Evolutionary conservation across 225 moss, liverwort and hornwort species (phyloP), one percentile per base, ranked within the genome.

Genomic region (Sphagnum contortum): DNA sequence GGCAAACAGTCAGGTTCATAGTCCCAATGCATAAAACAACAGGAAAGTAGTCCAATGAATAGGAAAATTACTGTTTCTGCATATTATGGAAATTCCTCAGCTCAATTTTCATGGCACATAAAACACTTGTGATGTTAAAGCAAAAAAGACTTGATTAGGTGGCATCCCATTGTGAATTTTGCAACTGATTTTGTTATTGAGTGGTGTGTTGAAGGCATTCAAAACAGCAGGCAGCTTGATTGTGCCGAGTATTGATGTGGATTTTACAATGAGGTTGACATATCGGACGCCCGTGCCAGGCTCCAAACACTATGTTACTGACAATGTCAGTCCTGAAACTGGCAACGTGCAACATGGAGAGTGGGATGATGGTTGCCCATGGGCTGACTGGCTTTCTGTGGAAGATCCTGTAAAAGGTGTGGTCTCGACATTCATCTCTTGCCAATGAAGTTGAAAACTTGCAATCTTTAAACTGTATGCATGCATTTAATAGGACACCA

Each of bases 221-320:
- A 90, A 85, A 66, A 85, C 90, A 71, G 71, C 87, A 72, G 83
- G 78, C 61, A 87, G 86, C 78, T 75, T 88, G 72, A 78, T 71
- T 49, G 74, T 74, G 57, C 85, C 81, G 14, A 84, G 76, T 51
- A 69, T 90, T 60, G 91, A 81, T 64, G 87, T 88, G 76, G 96
- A 90, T 61, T 96, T 96, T 65, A 82, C 92, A 5, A 87, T 96
- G 96, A 88, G 92, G 51, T 81, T 96, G 75, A 96, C 92, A 50
- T 96, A 92, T 72, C 85, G 68, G 60, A 82, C 92, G 65, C 90
- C 88, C 45, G 74, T 79, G 78, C 71, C 76, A 73, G 92, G 85
- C 49, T 75, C 77, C 70, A 63, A 83, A 13, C 74, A 79, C 70
- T 76, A 70, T 67, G 80, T 74, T 48, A 79, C 79, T 57, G 71